Evolutionary conservation across 2,329 filamentous ascomycete species (phyloP).

Genomic region (Trichophyton simii): DNA sequence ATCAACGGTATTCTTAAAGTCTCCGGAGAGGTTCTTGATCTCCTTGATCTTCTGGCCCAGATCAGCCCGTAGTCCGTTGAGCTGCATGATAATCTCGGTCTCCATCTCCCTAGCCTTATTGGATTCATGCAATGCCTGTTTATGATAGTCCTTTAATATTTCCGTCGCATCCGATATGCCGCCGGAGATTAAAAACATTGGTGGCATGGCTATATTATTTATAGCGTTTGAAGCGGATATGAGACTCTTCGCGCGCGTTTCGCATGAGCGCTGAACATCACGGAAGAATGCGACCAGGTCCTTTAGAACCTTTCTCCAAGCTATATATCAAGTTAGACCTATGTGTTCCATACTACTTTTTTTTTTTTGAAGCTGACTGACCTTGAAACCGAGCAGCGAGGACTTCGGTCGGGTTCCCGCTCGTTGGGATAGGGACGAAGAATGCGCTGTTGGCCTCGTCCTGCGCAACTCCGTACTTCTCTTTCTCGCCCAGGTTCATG

Average conservation of each 20-base stretch:
- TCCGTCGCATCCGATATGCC: conserved; percentile 81
- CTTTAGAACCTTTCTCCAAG: conserved; percentile 90
- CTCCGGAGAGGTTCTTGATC: conserved; percentile 82
- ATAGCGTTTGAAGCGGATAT: conserved; percentile 72
- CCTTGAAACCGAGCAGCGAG: conserved; percentile 81
- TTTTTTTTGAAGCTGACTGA: conserved; percentile 30
- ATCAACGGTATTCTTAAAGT: conserved; percentile 94
- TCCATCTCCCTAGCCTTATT: conserved; percentile 87
- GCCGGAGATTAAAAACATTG: conserved; percentile 63
- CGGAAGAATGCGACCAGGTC: conserved; percentile 89
- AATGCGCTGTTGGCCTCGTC: conserved; percentile 71
- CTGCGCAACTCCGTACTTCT: conserved; percentile 33
- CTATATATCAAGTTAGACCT: conserved; percentile 33
- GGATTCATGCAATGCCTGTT: conserved; percentile 62
- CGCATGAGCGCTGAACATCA: conserved; percentile 81
- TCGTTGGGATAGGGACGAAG: conserved; percentile 76
- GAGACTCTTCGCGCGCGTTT: conserved; percentile 68
- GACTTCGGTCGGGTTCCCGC: conserved; percentile 74
- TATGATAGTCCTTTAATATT: conserved; percentile 71
- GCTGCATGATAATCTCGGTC: conserved; percentile 74
- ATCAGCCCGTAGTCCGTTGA: conserved; percentile 76
- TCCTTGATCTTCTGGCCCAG: conserved; percentile 95
- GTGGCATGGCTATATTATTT: conserved; percentile 63
- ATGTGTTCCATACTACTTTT: neutral
- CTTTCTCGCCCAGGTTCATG: conserved; percentile 55